These are phyloP conservation scores for Amauroascus niger DNA, from an alignment of 2,329 filamentous ascomycete genomes.

Conservation along the genomic window DNA sequence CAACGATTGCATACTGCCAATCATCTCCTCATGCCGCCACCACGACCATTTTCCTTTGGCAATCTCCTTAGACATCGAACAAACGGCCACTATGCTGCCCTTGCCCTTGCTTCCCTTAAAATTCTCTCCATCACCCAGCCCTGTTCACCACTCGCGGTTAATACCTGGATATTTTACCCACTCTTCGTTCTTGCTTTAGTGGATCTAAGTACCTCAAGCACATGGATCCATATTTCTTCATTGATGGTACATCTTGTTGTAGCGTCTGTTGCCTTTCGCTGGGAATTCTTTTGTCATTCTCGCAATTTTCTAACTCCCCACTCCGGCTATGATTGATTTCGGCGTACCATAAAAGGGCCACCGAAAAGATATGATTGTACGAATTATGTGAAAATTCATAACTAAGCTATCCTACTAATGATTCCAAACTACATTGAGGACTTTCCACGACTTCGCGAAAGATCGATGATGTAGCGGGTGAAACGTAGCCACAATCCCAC, in stretches of 20 bases:
- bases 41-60: conserved; percentile 27
- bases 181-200: conserved; percentile 59
- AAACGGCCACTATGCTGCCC: conserved; percentile 19
- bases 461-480: conserved; percentile 18
- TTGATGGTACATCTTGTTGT: conserved; percentile 41
- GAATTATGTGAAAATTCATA: not conserved
- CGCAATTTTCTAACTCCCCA: not conserved
- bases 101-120: conserved; percentile 45
- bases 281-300: conserved; percentile 21
- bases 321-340: not conserved
- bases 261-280: conserved; percentile 34
- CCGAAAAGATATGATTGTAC: conserved; percentile 1
- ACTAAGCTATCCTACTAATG: not conserved
- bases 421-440: not conserved
- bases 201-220: conserved; percentile 42
- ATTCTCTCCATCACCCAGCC: conserved; percentile 54
- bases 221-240: conserved; percentile 34
- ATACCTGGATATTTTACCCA: conserved; percentile 54
- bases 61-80: conserved; percentile 18
- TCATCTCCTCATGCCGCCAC: conserved; percentile 37
- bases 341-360: no score
- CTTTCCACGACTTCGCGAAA: not conserved
- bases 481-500: conserved; percentile 23
- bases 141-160: conserved; percentile 64
- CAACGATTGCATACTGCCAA: conserved; percentile 14